Base-by-base conservation (phyloP, 345 rosid genomes). In the Excoecaria agallocha region DNA sequence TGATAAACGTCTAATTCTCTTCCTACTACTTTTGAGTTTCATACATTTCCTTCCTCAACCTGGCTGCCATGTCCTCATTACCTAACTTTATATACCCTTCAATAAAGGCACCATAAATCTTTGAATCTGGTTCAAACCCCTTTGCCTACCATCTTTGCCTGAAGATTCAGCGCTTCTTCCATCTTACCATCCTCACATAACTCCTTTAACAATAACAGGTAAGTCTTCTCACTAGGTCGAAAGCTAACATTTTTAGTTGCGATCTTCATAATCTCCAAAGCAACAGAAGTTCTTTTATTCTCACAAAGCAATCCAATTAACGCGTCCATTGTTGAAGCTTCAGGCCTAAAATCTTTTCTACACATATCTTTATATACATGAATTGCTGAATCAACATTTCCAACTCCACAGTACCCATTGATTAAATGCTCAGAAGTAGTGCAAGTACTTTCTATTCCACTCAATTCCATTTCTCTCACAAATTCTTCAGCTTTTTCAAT, bases 91-190 rank as follows among this genome's bases (percentile, higher is more conserved):
- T 38, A 86, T 85, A 87, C 50, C 97, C 93, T 3, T 84, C 78
- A 37, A 92, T 79, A 74, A 94, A 92, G 68, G 88, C 84, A 75
- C 38, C 69, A 61, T 92, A 94, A 49, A 88, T 85, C 84, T 74
- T 81, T 61, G 59, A 62, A 79, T 82, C 84, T 17, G 91, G 91
- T 72, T 77, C 84, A 79, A 85, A 88, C 24, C 98, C n/a, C 97
- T 85, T 82, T 85, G 37, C 91, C 97, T 43, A 87, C 89, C 98
- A 92, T 94, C 83, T 88, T 88, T 19, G 94, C 93, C 69, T 94
- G 97, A 80, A 90, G 81, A 74, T 70, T 90, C 80, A 89, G 79
- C 0, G 94, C 96, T 81, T 89, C 94, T 20, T 88, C 91, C 88
- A 89, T 81, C 74, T 77, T 84, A 74, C 88, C 86, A 64, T 84